phyloP scores from a whole-genome alignment of 2,329 filamentous ascomycete genomes.

The Metarhizium album region DNA sequence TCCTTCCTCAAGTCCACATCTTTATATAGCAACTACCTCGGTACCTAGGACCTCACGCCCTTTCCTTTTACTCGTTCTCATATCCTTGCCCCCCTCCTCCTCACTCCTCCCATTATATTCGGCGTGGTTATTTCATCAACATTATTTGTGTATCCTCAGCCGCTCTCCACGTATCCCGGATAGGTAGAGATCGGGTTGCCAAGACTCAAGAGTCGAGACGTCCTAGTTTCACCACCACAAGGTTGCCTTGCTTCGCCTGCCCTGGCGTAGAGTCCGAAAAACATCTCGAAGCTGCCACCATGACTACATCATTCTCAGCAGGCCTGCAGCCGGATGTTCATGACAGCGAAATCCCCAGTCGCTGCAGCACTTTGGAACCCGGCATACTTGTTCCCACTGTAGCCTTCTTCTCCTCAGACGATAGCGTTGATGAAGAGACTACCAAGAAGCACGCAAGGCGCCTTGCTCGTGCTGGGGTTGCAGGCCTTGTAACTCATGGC shows the following conservation, averaged over 20 bases:
- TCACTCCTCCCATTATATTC: too few relatives aligned
- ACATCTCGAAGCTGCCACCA: not conserved
- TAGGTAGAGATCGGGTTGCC: not conserved
- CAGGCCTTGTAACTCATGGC: slow-evolving; percentile 58
- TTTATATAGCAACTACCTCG: too few relatives aligned
- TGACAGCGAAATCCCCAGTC: slow-evolving; percentile 1
- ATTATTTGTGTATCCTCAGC: too few relatives aligned
- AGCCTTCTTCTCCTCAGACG: slow-evolving; percentile 47
- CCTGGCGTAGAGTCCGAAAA: not conserved
- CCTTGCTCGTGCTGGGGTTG: slow-evolving; percentile 51
- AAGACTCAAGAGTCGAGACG: too few relatives aligned
- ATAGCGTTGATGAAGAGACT: slow-evolving; percentile 43
- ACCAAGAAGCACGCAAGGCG: slow-evolving; percentile 43
- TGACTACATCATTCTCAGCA: slow-evolving; percentile 8
- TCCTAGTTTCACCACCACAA: not conserved
- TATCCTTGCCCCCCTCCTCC: too few relatives aligned
- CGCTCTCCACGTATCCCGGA: too few relatives aligned
- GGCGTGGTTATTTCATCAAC: too few relatives aligned
- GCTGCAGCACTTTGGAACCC: slow-evolving; percentile 4
- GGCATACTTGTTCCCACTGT: slow-evolving; percentile 54
- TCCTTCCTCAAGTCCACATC: not conserved
- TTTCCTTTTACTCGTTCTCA: too few relatives aligned
- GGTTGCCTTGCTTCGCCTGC: not conserved
- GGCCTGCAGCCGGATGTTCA: not conserved
- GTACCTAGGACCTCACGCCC: too few relatives aligned